Evolutionary conservation across 176 grass and related monocot genomes (phyloP), one percentile per base, ranked within the genome.

Genomic region (Poa annua): DNA sequence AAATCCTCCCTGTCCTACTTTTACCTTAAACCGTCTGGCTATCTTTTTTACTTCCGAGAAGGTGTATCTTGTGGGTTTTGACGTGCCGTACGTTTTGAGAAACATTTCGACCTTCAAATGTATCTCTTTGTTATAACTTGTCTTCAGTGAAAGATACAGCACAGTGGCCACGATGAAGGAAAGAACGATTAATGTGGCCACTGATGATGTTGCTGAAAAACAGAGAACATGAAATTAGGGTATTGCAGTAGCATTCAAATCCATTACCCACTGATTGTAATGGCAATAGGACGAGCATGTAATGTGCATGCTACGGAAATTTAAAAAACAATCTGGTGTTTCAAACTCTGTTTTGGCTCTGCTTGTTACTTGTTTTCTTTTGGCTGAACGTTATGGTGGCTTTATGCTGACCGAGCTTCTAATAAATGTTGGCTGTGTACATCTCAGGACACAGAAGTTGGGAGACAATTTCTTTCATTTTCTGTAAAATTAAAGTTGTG

Each of bases 1-100:
- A 61, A 90, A 94, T 7, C 92, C 92, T n/a, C 92, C 88, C 19
- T 94, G 89, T 1, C 92, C 89, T 54, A 94, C 42, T 64, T 79
- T 85, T 33, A 87, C 29, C 34, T 79, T 94, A 42, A 94, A 94
- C 13, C 69, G 53, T 60, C n/a, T 91, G n/a, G 89, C 57, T 75
- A 94, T 91, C 84, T 87, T 94, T 57, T 85, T 94, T 24, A 91
- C 69, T 67, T 94, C 65, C 1, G 47, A 52, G 60, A 94, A 94
- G 33, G 66, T 83, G 80, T 91, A 94, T 41, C 92, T 62, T 2
- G 24, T 62, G 59, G 59, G 59, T 62, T 62, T 62, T 14, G 59
- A 62, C 0, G 25, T 62, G 59, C 59, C 24, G 5, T 62, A 29
- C 32, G 59, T 62, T 14, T 62, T 62, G 59, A 62, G 59, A 62